These are phyloP conservation scores for Taiozyma sp. DNA, from an alignment of 1,139 yeast species.

Conservation along the genomic window DNA sequence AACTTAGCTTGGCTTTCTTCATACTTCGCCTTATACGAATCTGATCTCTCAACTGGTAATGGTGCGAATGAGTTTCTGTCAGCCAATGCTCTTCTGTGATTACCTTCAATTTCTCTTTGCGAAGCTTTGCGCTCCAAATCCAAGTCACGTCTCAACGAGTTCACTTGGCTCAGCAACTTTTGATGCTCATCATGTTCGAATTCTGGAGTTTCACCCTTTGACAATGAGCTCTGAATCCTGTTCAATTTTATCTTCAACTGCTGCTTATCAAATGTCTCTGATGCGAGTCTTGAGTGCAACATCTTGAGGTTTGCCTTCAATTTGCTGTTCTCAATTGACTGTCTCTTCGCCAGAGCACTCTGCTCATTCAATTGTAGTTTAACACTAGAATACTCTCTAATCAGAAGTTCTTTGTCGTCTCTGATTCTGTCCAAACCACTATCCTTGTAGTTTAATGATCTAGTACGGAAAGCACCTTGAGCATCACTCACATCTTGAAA, in stretches of 20 bases:
- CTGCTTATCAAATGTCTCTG: slow-evolving; percentile 49
- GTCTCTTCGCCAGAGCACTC: slow-evolving; percentile 45
- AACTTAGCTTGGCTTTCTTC: slow-evolving; percentile 41
- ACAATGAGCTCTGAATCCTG: slow-evolving; percentile 28
- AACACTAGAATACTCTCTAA: slow-evolving; percentile 45
- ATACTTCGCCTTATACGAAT: slow-evolving; percentile 30
- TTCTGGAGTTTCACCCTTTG: slow-evolving; percentile 23
- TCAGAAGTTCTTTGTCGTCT: slow-evolving; percentile 25
- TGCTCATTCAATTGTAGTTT: slow-evolving; percentile 51
- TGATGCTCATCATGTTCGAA: slow-evolving; percentile 31
- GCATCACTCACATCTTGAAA: slow-evolving; percentile 20
- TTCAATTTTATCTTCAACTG: slow-evolving; percentile 37
- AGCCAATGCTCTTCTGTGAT: slow-evolving; percentile 25
- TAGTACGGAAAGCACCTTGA: slow-evolving; percentile 21
- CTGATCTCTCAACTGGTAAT: slow-evolving; percentile 9
- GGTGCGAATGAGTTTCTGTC: slow-evolving; percentile 22
- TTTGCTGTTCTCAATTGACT: slow-evolving; percentile 48
- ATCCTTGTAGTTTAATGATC: slow-evolving; percentile 19
- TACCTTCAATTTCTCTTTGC: slow-evolving; percentile 19
- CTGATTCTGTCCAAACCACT: slow-evolving; percentile 13
- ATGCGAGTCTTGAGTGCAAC: slow-evolving; percentile 50
- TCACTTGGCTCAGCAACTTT: slow-evolving; percentile 33
- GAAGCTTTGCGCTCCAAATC: slow-evolving; percentile 31
- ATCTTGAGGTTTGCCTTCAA: slow-evolving; percentile 54
- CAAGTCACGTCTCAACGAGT: slow-evolving; percentile 33